Percentiles rank a stretch among this genome's conserved stretches.
Conservation (phyloP, 345 rosid genomes). For the Acer campestre region DNA sequence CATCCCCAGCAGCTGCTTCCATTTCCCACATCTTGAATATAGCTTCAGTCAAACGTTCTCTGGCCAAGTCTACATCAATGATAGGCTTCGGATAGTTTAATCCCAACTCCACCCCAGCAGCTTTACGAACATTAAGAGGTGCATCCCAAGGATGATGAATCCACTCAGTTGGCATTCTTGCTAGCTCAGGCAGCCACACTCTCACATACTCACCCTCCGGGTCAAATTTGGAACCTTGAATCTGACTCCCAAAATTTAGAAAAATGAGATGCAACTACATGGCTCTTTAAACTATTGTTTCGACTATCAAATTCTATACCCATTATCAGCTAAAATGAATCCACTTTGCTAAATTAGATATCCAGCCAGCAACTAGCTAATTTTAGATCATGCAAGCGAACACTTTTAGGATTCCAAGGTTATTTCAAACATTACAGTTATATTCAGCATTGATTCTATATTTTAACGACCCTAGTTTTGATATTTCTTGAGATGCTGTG, state of each 20-base stretch:
- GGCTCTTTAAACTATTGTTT: neutral
- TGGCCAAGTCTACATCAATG: conserved; percentile 66
- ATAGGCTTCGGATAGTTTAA: conserved; percentile 73
- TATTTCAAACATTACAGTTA: neutral
- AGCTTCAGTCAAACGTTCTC: conserved; percentile 62
- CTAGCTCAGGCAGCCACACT: conserved; percentile 92
- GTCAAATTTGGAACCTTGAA: conserved; percentile 79
- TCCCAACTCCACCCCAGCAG: conserved; percentile 76
- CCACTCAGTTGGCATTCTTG: conserved; percentile 90
- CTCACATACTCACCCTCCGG: conserved; percentile 88
- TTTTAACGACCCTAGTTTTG: neutral
- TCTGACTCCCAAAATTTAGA: conserved; percentile 37
- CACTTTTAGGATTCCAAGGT: neutral
- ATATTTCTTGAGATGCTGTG: neutral
- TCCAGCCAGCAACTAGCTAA: neutral
- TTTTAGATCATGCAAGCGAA: neutral
- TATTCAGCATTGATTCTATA: neutral
- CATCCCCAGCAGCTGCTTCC: conserved; percentile 57
- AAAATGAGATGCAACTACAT: conserved; percentile 18
- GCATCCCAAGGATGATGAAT: conserved; percentile 97
- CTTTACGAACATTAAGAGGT: conserved; percentile 59
- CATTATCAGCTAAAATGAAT: neutral
- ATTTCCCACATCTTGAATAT: conserved; percentile 82
- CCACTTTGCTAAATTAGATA: conserved; percentile 3
- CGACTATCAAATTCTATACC: neutral